Percentiles rank a stretch among this genome's conserved stretches.
These are phyloP conservation scores for Cladosporium cucumerinum DNA, from an alignment of 2,329 filamentous ascomycete species.

Conservation along the genomic window DNA sequence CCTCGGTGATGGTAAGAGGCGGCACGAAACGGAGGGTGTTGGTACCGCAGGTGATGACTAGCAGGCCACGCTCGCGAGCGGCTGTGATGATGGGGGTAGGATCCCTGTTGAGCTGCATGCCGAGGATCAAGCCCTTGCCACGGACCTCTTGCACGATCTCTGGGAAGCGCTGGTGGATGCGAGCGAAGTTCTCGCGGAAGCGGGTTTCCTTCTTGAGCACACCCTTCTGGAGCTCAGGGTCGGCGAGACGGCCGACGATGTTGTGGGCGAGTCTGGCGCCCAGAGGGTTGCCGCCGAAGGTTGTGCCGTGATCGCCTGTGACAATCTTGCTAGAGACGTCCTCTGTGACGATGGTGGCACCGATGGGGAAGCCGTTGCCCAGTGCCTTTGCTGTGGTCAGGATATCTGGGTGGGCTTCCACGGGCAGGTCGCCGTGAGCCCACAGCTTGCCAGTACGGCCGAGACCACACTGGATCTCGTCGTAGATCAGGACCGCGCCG, in stretches of 20 bases:
- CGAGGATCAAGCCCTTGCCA: slow-evolving; percentile 80
- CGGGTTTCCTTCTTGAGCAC: slow-evolving; percentile 66
- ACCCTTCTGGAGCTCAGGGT: slow-evolving; percentile 63
- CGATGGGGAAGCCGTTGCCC: slow-evolving; percentile 94
- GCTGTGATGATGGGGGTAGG: slow-evolving; percentile 74
- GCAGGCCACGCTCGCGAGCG: slow-evolving; percentile 78
- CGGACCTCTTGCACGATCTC: slow-evolving; percentile 72
- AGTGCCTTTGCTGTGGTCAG: slow-evolving; percentile 93
- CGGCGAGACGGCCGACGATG: slow-evolving; percentile 73
- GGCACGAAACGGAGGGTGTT: slow-evolving; percentile 93
- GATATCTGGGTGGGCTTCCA: slow-evolving; percentile 85
- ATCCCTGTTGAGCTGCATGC: slow-evolving; percentile 75
- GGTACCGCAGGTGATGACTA: slow-evolving; percentile 88
- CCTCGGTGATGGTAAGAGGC: slow-evolving; percentile 73
- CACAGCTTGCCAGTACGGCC: slow-evolving; percentile 83
- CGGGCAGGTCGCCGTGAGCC: slow-evolving; percentile 75
- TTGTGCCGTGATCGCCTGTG: slow-evolving; percentile 85
- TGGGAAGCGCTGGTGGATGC: slow-evolving; percentile 61
- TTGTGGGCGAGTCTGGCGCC: slow-evolving; percentile 81
- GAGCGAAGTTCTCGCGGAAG: slow-evolving; percentile 57
- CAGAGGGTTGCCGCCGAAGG: slow-evolving; percentile 88
- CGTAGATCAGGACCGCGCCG: slow-evolving; percentile 84
- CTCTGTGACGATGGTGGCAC: slow-evolving; percentile 68
- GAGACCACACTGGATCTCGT: slow-evolving; percentile 96
- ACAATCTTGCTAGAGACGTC: slow-evolving; percentile 67